phyloP scores from a whole-genome alignment of 345 rosid species.

The Garcia nutans region DNA sequence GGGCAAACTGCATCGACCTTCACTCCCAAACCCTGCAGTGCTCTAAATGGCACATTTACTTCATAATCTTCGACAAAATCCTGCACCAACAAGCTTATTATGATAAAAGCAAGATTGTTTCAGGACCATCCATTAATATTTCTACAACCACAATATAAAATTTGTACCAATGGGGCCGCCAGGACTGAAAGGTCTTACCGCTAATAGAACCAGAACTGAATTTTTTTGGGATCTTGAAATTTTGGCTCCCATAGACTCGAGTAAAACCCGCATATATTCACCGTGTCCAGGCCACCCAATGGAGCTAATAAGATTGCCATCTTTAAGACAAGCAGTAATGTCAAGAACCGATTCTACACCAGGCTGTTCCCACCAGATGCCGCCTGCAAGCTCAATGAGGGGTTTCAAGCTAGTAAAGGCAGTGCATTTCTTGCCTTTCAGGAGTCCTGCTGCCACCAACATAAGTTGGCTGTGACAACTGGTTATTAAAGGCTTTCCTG shows the following conservation, averaged over 20 bases:
- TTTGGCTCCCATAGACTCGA: conserved; percentile 45
- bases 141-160: not conserved
- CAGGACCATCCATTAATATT: too few relatives aligned
- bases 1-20: conserved; percentile 48
- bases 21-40: conserved; percentile 50
- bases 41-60: conserved; percentile 46
- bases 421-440: conserved; percentile 47
- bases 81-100: conserved; percentile 12
- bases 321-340: conserved; percentile 45
- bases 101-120: too few relatives aligned
- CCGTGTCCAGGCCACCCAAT: conserved; percentile 51
- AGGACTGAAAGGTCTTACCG: conserved; percentile 30
- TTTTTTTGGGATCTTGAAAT: conserved; percentile 19
- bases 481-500: conserved; percentile 44
- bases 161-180: not conserved
- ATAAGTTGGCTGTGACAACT: conserved; percentile 54
- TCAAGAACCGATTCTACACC: conserved; percentile 42
- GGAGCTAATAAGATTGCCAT: conserved; percentile 42
- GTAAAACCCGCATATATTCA: conserved; percentile 33
- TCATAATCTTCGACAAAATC: conserved; percentile 54
- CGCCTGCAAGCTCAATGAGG: conserved; percentile 46
- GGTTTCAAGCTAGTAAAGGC: conserved; percentile 49
- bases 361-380: conserved; percentile 44
- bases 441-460: conserved; percentile 43
- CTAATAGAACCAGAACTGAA: conserved; percentile 46